Conservation (phyloP, 129 eudicot genomes). For the Tagetes patula region DNA sequence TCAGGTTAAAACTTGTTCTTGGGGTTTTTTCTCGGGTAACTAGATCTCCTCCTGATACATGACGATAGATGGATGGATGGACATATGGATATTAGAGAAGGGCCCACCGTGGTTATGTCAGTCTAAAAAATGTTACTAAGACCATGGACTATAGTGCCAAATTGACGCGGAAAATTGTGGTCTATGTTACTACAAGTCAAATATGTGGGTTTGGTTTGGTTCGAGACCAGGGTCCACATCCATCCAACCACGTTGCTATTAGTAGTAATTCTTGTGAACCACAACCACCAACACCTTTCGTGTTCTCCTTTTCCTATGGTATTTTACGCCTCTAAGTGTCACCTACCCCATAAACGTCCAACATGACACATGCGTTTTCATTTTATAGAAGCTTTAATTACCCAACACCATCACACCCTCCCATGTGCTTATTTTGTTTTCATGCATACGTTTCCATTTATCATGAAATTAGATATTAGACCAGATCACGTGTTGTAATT, state of each 20-base stretch:
- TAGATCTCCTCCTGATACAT: too few species aligned
- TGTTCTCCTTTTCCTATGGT: not conserved
- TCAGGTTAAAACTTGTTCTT: too few species aligned
- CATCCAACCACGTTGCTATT: constrained; percentile 16
- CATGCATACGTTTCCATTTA: too few species aligned
- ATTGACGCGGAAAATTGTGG: constrained; percentile 11
- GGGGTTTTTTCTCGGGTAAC: too few species aligned
- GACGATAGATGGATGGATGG: too few species aligned
- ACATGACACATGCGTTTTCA: not conserved
- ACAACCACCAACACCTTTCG: constrained; percentile 1
- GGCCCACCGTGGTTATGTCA: too few species aligned
- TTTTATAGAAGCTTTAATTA: not conserved
- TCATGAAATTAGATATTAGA: too few species aligned
- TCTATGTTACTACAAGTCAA: not conserved
- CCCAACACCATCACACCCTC: not conserved
- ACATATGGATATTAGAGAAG: too few species aligned
- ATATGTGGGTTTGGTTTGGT: not conserved
- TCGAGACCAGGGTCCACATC: constrained; percentile 2
- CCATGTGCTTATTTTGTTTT: not conserved
- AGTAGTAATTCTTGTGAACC: not conserved
- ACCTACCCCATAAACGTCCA: not conserved
- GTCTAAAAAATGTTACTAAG: too few species aligned
- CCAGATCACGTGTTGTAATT: too few species aligned
- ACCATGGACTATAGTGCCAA: not conserved
- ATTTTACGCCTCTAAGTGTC: not conserved